Evolutionary conservation across 2,329 filamentous ascomycete genomes (phyloP).

Genomic region (Paraconiothyrium sp.): DNA sequence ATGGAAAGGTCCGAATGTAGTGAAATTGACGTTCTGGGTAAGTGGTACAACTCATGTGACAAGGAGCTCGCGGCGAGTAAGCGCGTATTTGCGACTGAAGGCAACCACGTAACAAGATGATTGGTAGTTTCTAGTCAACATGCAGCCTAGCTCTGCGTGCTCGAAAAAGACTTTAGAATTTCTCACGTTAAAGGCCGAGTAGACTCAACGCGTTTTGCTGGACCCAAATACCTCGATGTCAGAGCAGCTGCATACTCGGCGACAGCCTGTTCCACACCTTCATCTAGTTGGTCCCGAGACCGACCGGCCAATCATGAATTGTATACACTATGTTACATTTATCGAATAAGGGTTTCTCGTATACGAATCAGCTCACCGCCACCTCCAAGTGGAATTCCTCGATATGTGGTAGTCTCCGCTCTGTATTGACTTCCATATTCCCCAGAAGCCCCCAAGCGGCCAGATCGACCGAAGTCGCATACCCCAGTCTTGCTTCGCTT

Average conservation of each 20-base stretch:
- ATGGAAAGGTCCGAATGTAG: not conserved
- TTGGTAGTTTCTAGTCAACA: too few relatives aligned
- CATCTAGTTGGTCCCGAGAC: not conserved
- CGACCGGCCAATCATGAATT: not conserved
- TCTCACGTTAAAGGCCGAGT: too few relatives aligned
- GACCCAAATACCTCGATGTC: not conserved
- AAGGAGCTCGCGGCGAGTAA: not conserved
- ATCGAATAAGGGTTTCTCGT: not conserved
- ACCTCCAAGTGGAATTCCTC: slow-evolving; percentile 47
- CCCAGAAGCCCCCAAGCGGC: slow-evolving; percentile 51
- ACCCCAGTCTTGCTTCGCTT: slow-evolving; percentile 36
- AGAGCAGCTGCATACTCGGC: not conserved
- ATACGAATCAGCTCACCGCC: slow-evolving; percentile 16
- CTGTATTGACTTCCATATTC: slow-evolving; percentile 50
- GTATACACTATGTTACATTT: slow-evolving; percentile 2
- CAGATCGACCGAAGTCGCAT: slow-evolving; percentile 40
- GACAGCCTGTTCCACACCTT: not conserved
- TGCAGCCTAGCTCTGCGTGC: too few relatives aligned
- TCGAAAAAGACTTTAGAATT: too few relatives aligned
- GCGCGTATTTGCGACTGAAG: not conserved
- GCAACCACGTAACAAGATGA: not conserved
- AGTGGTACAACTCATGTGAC: not conserved
- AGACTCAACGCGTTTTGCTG: too few relatives aligned
- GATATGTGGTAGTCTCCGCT: slow-evolving; percentile 49
- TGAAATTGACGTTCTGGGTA: not conserved